Base-by-base conservation (phyloP, 2,329 filamentous ascomycete species). In the Nigrospora oryzae region DNA sequence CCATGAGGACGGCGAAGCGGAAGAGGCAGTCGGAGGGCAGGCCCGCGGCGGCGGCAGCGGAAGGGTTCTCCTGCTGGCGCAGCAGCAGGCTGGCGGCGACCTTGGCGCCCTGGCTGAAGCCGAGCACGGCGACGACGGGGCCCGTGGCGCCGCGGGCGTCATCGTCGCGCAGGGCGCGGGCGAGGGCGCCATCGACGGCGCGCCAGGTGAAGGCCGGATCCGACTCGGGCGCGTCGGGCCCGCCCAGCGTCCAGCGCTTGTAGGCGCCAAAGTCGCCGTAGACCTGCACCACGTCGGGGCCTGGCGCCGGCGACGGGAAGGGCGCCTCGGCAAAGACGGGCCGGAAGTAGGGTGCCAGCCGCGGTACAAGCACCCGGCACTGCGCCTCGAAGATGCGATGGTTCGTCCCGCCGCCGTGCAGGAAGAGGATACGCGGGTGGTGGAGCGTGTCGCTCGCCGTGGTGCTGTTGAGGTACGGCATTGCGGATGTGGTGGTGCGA, bases 371-470 rank as follows among this genome's bases (percentile, higher is more conserved):
- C 51, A 65, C 66, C 50, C 84, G 83, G 51, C 77, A 75, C 65
- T 89, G 84, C 14, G 73, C 59, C 50, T 72, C 66, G 65, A 88
- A 87, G 59, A 87, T 75, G 14, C 68, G 55, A 15, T 71, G 79
- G 54, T 83, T 87, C 50, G 80, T 77, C 46, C 84, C 84, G 53
- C 83, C 84, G 58, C 84, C 84, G 60, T 88, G 84, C 14, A 89
- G 79, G 62, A 83, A 87, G 51, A 89, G 79, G 52, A 89, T 77
- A 42, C 84, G 80, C 1, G 83, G 83, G 5, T 2, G 23, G 23
- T 28, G 23, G 23, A 28, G 23, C 23, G 23, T 10, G 23, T 2
- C 23, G 23, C 23, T 10, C 23, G 23, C 23, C 5, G 2, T 7
- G 23, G 5, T 7, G 5, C 5, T 10, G 23, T 28, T 28, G 23